phyloP scores from a whole-genome alignment of 371 early-diverging fungal genomes.

The Capniomyces stellatus region DNA sequence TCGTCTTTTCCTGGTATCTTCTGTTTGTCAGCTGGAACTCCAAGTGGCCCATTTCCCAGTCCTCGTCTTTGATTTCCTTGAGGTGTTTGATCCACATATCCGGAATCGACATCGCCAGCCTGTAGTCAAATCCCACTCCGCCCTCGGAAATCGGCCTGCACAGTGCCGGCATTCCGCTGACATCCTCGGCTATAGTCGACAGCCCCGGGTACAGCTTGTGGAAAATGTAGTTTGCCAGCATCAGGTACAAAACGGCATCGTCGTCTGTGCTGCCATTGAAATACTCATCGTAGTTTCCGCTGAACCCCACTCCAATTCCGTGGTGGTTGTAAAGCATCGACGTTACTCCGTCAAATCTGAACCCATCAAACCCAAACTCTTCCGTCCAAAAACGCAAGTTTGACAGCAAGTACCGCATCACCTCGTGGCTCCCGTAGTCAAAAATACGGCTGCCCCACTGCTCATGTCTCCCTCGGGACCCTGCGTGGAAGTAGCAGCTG shows the following conservation, averaged over 20 bases:
- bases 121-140: conserved; percentile 91
- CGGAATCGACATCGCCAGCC: conserved; percentile 93
- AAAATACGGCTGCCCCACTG: conserved; percentile 86
- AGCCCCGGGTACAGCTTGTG: conserved; percentile 56
- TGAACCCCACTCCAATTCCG: conserved; percentile 84
- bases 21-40: conserved; percentile 76
- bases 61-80: conserved; percentile 77
- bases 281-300: conserved; percentile 85
- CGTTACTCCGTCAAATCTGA: conserved; percentile 95
- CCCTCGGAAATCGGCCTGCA: conserved; percentile 80
- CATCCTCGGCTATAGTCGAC: conserved; percentile 91
- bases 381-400: conserved; percentile 85
- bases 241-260: conserved; percentile 70
- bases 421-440: conserved; percentile 81
- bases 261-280: conserved; percentile 59
- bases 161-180: conserved; percentile 95
- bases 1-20: conserved; percentile 68
- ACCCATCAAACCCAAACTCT: conserved; percentile 85
- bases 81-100: conserved; percentile 97
- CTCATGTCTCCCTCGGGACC: conserved; percentile 67
- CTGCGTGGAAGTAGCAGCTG: conserved; percentile 88
- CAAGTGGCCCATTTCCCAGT: conserved; percentile 82
- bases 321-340: conserved; percentile 90
- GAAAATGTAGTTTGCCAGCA: conserved; percentile 67
- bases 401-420: conserved; percentile 77